Evolutionary conservation across 805 yeast genomes (phyloP).

Genomic region (Suhomyces faveliae): DNA sequence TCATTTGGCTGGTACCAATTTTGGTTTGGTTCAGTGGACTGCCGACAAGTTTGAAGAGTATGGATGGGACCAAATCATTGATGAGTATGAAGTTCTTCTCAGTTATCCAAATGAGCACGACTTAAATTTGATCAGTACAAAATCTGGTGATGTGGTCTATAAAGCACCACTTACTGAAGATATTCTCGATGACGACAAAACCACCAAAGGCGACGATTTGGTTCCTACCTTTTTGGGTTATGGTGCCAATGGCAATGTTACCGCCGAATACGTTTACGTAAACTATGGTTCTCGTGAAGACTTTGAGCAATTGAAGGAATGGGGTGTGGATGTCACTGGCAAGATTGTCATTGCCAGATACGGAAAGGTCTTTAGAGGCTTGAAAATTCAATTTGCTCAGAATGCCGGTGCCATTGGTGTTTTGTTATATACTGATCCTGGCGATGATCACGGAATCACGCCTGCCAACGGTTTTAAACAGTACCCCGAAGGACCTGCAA

Average conservation of each 20-base stretch:
- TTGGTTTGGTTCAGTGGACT: conserved; percentile 48
- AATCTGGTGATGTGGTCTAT: conserved; percentile 36
- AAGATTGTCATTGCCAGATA: conserved; percentile 60
- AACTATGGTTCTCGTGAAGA: conserved; percentile 62
- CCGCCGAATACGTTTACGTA: conserved; percentile 54
- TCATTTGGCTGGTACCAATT: conserved; percentile 48
- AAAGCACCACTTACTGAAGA: conserved; percentile 54
- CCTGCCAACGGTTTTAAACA: conserved; percentile 52
- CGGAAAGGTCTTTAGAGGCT: conserved; percentile 51
- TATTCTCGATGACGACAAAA: conserved; percentile 37
- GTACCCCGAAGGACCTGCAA: conserved; percentile 66
- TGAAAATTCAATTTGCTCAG: conserved; percentile 62
- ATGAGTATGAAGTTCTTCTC: conserved; percentile 57
- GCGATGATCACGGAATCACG: conserved; percentile 58
- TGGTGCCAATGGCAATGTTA: conserved; percentile 61
- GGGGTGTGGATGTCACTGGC: conserved; percentile 46
- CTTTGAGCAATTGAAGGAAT: conserved; percentile 40
- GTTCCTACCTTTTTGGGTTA: conserved; percentile 60
- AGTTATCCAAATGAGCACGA: conserved; percentile 50
- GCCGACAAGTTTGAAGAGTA: conserved; percentile 46
- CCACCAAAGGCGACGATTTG: conserved; percentile 36
- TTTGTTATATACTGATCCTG: conserved; percentile 55
- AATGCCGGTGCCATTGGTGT: conserved; percentile 62
- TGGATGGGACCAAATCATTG: conserved; percentile 46
- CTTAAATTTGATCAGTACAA: conserved; percentile 32